A percentile compares a stretch with the other conserved stretches of the same genome.
Conservation (phyloP, 108 stramenopile genomes). For the Pseudonitzschia delicatissima region DNA sequence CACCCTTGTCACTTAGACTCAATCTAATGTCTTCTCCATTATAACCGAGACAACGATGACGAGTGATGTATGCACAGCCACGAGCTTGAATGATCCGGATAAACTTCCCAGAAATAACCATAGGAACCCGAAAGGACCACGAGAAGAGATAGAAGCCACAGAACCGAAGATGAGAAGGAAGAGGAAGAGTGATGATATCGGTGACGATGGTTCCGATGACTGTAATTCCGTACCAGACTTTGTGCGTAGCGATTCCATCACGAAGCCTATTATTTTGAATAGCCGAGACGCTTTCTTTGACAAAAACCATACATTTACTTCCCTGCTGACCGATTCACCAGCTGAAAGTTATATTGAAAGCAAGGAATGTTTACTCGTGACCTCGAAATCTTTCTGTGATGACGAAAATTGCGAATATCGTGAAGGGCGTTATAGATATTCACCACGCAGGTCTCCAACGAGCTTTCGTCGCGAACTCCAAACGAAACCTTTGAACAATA, state of each 20-base stretch:
- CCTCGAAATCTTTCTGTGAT: conserved; percentile 1
- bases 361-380: neutral
- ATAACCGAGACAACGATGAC: no score
- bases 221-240: neutral
- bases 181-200: conserved; percentile 11
- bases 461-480: neutral
- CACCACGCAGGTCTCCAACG: neutral
- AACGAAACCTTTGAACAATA: neutral
- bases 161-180: conserved; percentile 2
- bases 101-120: no score
- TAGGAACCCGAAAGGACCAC: no score
- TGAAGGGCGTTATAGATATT: neutral
- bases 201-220: neutral
- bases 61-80: no score
- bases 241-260: neutral
- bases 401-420: neutral
- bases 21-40: no score
- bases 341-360: neutral
- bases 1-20: no score
- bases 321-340: neutral
- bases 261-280: neutral
- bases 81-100: no score
- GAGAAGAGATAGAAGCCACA: no score
- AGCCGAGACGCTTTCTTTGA: conserved; percentile 6
- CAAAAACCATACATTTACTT: neutral